A percentile compares a stretch with the other conserved stretches of the same genome.
phyloP scores from a whole-genome alignment of 257 asterid genomes.

The Nicotiana obtusifolia region DNA sequence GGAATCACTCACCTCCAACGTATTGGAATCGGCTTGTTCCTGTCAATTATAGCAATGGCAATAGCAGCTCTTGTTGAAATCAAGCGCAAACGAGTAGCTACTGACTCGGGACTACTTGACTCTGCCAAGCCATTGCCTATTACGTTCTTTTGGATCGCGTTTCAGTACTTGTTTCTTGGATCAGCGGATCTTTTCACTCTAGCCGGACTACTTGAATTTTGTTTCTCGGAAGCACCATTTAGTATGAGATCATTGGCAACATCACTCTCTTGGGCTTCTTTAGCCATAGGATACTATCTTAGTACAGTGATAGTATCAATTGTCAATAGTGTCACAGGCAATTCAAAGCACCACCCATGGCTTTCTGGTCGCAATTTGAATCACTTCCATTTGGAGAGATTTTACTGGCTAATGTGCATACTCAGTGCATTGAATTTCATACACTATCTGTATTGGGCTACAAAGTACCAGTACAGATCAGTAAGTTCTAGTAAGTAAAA shows the following conservation, averaged over 20 bases:
- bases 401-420: slow-evolving; percentile 83
- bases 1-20: slow-evolving; percentile 79
- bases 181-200: slow-evolving; percentile 88
- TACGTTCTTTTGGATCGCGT: slow-evolving; percentile 74
- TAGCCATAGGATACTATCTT: slow-evolving; percentile 82
- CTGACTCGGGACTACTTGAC: slow-evolving; percentile 21
- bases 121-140: slow-evolving; percentile 51
- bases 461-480: slow-evolving; percentile 55
- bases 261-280: slow-evolving; percentile 74
- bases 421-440: slow-evolving; percentile 72
- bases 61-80: slow-evolving; percentile 65
- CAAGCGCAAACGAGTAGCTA: slow-evolving; percentile 60
- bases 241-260: slow-evolving; percentile 89
- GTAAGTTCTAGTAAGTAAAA: background rate
- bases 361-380: slow-evolving; percentile 63
- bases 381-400: slow-evolving; percentile 58
- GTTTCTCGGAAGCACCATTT: slow-evolving; percentile 84
- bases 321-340: slow-evolving; percentile 59
- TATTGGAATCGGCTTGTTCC: slow-evolving; percentile 58
- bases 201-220: slow-evolving; percentile 83
- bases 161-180: slow-evolving; percentile 76
- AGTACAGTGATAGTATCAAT: slow-evolving; percentile 67
- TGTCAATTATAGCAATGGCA: slow-evolving; percentile 66
- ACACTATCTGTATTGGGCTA: slow-evolving; percentile 79
- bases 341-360: slow-evolving; percentile 47